Base-by-base conservation (phyloP, 768 basidiomycete species). In the Auricularia sp. region DNA sequence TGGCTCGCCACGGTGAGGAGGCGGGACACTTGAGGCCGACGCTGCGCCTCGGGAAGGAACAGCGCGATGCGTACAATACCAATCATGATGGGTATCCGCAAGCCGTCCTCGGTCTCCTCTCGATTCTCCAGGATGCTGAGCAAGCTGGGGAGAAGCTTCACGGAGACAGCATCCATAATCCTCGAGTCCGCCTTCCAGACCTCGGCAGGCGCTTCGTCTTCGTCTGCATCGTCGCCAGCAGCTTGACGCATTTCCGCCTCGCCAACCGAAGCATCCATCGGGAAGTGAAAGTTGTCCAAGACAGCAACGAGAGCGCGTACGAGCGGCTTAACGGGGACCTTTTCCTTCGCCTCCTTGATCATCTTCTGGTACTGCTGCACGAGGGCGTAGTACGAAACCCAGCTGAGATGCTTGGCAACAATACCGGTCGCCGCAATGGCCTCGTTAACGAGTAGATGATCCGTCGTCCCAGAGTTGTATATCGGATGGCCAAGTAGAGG, bases 211-310 rank as follows among this genome's bases (percentile, higher is more conserved):
- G 58, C 54, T 35, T 64, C 64, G 33, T 67, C 68, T 29, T 64
- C 53, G 3, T 69, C 73, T 16, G 70, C 74, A 33, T 73, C 73
- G 3, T 72, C 69, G 0, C 54, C 64, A 0, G 60, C 68, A 6
- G 74, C 71, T 14, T 18, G 29, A 43, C 34, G 29, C 23, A 4
- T n/a, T 12, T 66, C 66, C n/a, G 66, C 67, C 10, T 75, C 75
- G 7, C 67, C 70, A 1, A 84, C 75, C 0, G 73, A 68, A 23
- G 87, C 82, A 61, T 88, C 86, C 85, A 95, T 88, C 1, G 87
- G 81, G 71, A 98, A 98, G 71, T 91, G 90, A 78, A 98, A 99
- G 70, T 86, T 86, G 71, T 96, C 91, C 62, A 99, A 79, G 6
- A 98, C 75, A 0, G 90, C 79, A 1, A 97, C 90, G 29, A 98